Percentiles rank a stretch among this genome's conserved stretches.
These are phyloP conservation scores for Podila minutissima DNA, from an alignment of 192 early-diverging fungal genomes.

Conservation along the genomic window DNA sequence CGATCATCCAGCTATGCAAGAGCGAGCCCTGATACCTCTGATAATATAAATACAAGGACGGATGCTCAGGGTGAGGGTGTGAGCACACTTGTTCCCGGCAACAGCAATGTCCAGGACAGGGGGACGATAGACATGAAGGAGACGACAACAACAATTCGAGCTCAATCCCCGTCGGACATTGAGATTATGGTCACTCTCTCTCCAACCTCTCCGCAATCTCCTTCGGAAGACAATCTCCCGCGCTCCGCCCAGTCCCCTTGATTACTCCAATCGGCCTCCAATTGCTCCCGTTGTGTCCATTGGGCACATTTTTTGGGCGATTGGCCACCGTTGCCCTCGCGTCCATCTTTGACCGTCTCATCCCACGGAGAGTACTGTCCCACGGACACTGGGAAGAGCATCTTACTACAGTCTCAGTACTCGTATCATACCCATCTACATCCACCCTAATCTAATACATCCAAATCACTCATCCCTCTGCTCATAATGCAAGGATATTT, in stretches of 20 bases:
- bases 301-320: not conserved
- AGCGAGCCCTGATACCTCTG: not conserved
- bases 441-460: too few relatives aligned
- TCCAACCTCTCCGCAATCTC: too few relatives aligned
- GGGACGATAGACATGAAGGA: not conserved
- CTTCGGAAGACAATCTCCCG: constrained; percentile 39
- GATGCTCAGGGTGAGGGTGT: not conserved
- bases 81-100: not conserved
- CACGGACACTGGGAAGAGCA: not conserved
- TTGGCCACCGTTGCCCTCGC: too few relatives aligned
- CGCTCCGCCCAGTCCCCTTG: constrained; percentile 6
- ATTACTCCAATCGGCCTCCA: not conserved
- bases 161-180: constrained; percentile 10
- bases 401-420: too few relatives aligned
- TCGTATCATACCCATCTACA: too few relatives aligned
- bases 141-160: not conserved
- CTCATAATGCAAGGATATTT: too few relatives aligned
- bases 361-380: not conserved
- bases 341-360: too few relatives aligned
- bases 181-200: constrained; percentile 16
- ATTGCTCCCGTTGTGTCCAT: too few relatives aligned
- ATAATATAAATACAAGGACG: not conserved
- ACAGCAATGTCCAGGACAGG: not conserved
- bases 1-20: constrained; percentile 6
- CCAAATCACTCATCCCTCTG: too few relatives aligned